phyloP scores from a whole-genome alignment of 495 filamentous ascomycete genomes.

The Penicillium bovifimosum region DNA sequence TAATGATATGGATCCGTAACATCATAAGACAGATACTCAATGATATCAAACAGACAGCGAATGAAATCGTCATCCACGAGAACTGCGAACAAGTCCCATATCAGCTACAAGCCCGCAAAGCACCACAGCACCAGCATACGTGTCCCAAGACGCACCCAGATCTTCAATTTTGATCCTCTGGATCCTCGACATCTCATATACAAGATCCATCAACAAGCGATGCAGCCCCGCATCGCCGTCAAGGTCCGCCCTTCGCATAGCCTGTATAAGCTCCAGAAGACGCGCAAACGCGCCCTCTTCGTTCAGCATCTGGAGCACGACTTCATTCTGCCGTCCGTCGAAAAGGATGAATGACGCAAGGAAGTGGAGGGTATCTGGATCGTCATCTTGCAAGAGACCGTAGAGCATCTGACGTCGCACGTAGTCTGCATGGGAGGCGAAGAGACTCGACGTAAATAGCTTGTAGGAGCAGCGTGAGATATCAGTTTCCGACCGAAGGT shows the following conservation, averaged over 20 bases:
- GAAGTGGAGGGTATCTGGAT: constrained; percentile 68
- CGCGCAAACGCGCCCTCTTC: constrained; percentile 77
- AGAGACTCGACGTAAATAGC: constrained; percentile 71
- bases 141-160: constrained; percentile 50
- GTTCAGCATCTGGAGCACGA: constrained; percentile 80
- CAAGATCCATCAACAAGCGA: constrained; percentile 73
- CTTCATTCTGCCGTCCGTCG: constrained; percentile 76
- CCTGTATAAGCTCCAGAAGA: constrained; percentile 74
- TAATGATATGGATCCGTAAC: constrained; percentile 94
- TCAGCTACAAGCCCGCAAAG: constrained; percentile 2
- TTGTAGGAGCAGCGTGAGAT: constrained; percentile 77
- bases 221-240: constrained; percentile 66
- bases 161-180: constrained; percentile 75
- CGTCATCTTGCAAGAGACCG: constrained; percentile 85
- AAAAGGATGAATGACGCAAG: constrained; percentile 85
- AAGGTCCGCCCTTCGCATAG: constrained; percentile 54
- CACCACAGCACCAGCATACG: not conserved
- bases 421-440: constrained; percentile 70
- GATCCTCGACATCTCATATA: constrained; percentile 97
- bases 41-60: constrained; percentile 75
- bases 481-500: constrained; percentile 78
- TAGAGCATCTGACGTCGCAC: constrained; percentile 91
- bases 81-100: constrained; percentile 26
- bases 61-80: constrained; percentile 82
- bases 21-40: constrained; percentile 86